Evolutionary conservation across 169 alveolate species (phyloP).

Genomic region (Plasmodium gonderi): DNA sequence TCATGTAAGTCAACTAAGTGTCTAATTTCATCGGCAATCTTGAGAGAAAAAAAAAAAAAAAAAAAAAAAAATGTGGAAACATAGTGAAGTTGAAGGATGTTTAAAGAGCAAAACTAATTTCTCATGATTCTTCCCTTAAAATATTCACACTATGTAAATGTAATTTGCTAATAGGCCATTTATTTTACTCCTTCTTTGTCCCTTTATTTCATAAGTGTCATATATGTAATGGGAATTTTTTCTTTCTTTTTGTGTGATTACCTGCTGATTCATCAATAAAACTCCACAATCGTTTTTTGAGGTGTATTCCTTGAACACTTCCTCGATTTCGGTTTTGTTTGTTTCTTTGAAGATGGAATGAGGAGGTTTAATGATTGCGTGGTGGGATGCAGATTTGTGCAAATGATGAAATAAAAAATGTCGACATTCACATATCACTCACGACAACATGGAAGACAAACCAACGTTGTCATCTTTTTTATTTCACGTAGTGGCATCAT

Average conservation of each 20-base stretch:
- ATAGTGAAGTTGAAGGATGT: no score
- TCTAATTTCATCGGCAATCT: constrained; percentile 83
- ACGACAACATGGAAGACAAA: not conserved
- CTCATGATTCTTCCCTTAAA: no score
- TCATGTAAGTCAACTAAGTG: constrained; percentile 79
- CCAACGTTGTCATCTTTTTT: not conserved
- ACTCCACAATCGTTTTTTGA: constrained; percentile 82
- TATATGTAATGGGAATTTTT: not conserved
- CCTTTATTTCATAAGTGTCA: not conserved
- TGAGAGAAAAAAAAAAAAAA: not conserved
- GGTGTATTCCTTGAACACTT: constrained; percentile 79
- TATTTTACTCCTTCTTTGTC: not conserved
- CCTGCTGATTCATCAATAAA: constrained; percentile 82
- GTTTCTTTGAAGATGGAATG: constrained; percentile 72
- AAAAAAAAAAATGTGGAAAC: not conserved
- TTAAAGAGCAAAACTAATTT: no score
- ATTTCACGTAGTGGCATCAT: not conserved
- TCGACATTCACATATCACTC: not conserved
- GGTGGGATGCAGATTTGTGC: not conserved
- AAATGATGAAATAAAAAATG: not conserved
- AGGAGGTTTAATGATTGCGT: no score
- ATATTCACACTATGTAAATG: no score
- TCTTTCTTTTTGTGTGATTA: constrained; percentile 3
- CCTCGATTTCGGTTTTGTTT: constrained; percentile 80
- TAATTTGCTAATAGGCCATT: not conserved